phyloP scores from a whole-genome alignment of 371 early-diverging fungal genomes.

The Smittium culicis region DNA sequence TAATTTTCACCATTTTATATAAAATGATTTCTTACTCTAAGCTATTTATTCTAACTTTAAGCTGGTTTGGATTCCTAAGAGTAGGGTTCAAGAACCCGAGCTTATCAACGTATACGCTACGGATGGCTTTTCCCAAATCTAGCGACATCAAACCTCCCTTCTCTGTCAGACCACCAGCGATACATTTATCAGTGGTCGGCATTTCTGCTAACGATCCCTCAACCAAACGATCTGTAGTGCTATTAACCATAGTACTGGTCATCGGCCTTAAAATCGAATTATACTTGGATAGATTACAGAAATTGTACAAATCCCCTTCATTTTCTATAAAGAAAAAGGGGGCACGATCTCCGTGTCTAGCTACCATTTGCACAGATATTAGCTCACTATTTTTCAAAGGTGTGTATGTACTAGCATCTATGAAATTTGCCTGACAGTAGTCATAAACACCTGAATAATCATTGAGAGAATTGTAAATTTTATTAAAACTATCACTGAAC shows the following conservation, averaged over 20 bases:
- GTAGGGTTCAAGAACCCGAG: conserved; percentile 24
- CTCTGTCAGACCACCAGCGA: conserved; percentile 37
- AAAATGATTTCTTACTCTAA: not conserved
- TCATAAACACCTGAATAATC: too few species aligned
- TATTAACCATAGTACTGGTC: conserved; percentile 11
- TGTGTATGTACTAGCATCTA: conserved; percentile 17
- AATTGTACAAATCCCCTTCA: conserved; percentile 21
- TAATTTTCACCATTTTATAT: too few species aligned
- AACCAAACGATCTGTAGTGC: conserved; percentile 10
- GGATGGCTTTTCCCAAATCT: conserved; percentile 32
- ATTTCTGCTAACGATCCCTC: not conserved
- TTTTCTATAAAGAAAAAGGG: conserved; percentile 13
- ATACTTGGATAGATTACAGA: conserved; percentile 17
- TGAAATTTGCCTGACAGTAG: conserved; percentile 27
- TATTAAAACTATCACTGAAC: too few species aligned
- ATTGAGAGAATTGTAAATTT: too few species aligned
- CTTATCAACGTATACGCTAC: conserved; percentile 39
- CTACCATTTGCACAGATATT: conserved; percentile 21
- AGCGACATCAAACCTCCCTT: conserved; percentile 37
- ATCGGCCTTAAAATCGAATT: conserved; percentile 10
- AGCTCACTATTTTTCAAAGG: conserved; percentile 19
- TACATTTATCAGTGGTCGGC: conserved; percentile 27
- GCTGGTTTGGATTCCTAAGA: not conserved
- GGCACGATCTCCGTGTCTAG: conserved; percentile 32
- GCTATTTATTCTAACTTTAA: not conserved